Percentiles rank a stretch among this genome's conserved stretches.
Conservation (phyloP, 306 rosid genomes). For the Calophaca sinica region DNA sequence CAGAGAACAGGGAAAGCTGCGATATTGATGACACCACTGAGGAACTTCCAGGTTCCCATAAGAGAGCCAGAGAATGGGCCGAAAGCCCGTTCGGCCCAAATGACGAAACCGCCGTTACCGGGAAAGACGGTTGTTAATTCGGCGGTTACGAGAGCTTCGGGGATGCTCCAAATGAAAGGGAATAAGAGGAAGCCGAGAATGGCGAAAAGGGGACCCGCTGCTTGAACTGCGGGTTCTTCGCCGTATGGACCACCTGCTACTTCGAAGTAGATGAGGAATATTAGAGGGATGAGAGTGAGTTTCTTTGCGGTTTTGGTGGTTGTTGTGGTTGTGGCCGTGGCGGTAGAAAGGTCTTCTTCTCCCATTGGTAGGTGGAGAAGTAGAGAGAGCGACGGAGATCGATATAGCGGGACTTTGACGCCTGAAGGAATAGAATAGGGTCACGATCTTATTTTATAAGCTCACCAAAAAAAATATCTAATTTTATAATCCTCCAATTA, state of each 20-base stretch:
- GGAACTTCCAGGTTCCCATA: slow-evolving; percentile 54
- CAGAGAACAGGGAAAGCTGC: slow-evolving; percentile 51
- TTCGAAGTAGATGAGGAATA: slow-evolving; percentile 57
- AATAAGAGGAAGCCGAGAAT: slow-evolving; percentile 48
- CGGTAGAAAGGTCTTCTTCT: background rate
- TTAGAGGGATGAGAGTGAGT: slow-evolving; percentile 47
- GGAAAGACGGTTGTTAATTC: slow-evolving; percentile 49
- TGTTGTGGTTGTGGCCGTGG: background rate
- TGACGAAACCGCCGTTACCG: slow-evolving; percentile 50
- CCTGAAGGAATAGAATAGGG: too few species aligned
- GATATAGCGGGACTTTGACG: background rate
- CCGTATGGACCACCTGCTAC: slow-evolving; percentile 59
- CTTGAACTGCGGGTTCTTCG: slow-evolving; percentile 54
- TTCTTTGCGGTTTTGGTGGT: slow-evolving; percentile 6
- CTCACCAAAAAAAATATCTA: too few species aligned
- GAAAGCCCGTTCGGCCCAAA: slow-evolving; percentile 52
- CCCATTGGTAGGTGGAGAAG: slow-evolving; percentile 2
- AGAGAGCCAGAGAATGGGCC: slow-evolving; percentile 52
- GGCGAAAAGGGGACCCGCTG: slow-evolving; percentile 51
- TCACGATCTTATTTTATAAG: too few species aligned
- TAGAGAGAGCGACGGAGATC: background rate
- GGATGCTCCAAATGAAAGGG: slow-evolving; percentile 56
- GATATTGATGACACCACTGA: slow-evolving; percentile 52
- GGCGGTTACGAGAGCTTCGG: slow-evolving; percentile 52
- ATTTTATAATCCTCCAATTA: too few species aligned